Conservation (phyloP, 495 filamentous ascomycete genomes). For the Penicillium waksmanii region DNA sequence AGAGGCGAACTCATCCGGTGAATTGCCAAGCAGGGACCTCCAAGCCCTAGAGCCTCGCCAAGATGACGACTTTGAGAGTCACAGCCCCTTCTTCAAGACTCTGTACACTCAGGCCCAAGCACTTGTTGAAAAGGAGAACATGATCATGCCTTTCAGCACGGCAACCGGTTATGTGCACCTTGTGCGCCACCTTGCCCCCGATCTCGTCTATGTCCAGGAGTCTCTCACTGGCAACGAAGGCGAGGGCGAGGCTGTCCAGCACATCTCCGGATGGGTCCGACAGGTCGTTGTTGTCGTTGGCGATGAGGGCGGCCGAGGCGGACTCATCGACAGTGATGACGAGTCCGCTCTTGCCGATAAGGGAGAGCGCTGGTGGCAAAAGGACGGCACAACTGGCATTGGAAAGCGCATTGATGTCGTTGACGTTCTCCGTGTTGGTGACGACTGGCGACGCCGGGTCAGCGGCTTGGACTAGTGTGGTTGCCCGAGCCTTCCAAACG, state of each 20-base stretch:
- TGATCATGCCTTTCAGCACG: conserved; percentile 87
- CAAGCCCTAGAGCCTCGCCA: conserved; percentile 49
- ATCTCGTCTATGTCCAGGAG: conserved; percentile 83
- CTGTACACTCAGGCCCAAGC: conserved; percentile 74
- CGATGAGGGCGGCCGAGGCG: conserved; percentile 79
- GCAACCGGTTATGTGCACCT: conserved; percentile 77
- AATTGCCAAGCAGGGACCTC: conserved; percentile 60
- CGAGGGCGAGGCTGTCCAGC: conserved; percentile 68
- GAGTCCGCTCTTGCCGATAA: conserved; percentile 64
- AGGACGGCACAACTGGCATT: conserved; percentile 76
- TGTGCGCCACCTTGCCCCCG: conserved; percentile 78
- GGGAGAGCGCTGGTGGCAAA: conserved; percentile 78
- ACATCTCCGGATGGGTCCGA: conserved; percentile 82
- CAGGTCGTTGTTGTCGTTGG: conserved; percentile 85
- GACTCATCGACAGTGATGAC: conserved; percentile 87
- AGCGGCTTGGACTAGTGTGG: conserved; percentile 65
- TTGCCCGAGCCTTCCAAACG: conserved; percentile 9
- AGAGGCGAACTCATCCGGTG: conserved; percentile 69
- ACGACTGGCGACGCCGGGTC: conserved; percentile 82
- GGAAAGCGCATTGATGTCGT: conserved; percentile 87
- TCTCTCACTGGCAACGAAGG: conserved; percentile 74
- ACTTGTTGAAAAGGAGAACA: conserved; percentile 79
- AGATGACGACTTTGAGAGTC: conserved; percentile 38
- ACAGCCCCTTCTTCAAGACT: conserved; percentile 66
- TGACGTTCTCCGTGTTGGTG: conserved; percentile 72